Percentiles rank a stretch among this genome's conserved stretches.
Evolutionary conservation across 257 asterid species (phyloP).

Genomic region (Cruciata laevipes): DNA sequence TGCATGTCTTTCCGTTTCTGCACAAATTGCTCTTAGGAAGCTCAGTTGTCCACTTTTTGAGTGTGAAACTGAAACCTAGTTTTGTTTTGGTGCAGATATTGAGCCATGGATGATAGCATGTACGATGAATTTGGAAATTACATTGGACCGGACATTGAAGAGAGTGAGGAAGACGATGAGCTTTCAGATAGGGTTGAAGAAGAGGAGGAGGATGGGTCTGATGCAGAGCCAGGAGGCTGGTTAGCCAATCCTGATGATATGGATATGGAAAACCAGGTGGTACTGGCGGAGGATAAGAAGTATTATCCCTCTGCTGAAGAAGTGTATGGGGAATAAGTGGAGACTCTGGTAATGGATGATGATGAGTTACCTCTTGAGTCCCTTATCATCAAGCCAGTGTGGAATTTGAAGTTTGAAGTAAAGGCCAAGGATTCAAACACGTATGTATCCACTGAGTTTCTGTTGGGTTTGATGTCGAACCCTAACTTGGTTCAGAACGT

Average conservation of each 20-base stretch:
- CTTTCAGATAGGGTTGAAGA: slow-evolving; percentile 60
- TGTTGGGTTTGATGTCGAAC: slow-evolving; percentile 91
- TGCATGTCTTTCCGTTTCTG: not conserved
- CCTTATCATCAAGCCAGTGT: slow-evolving; percentile 81
- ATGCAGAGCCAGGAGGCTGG: slow-evolving; percentile 87
- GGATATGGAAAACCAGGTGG: slow-evolving; percentile 90
- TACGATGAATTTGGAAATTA: slow-evolving; percentile 97
- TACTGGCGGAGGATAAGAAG: slow-evolving; percentile 90
- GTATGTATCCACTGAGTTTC: slow-evolving; percentile 82
- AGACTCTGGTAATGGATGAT: slow-evolving; percentile 94
- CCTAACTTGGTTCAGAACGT: slow-evolving; percentile 77
- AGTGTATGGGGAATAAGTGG: slow-evolving; percentile 96
- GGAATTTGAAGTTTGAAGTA: slow-evolving; percentile 84
- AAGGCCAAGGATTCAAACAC: slow-evolving; percentile 91
- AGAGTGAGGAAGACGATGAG: slow-evolving; percentile 87
- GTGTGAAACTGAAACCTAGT: slow-evolving; percentile 2
- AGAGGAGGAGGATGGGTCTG: slow-evolving; percentile 56
- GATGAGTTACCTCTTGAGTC: slow-evolving; percentile 86
- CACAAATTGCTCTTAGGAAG: not conserved
- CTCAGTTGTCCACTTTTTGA: slow-evolving; percentile 1
- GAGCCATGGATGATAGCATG: slow-evolving; percentile 80
- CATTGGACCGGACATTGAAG: slow-evolving; percentile 94
- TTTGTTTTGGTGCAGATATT: not conserved
- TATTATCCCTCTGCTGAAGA: slow-evolving; percentile 98
- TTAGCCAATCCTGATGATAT: slow-evolving; percentile 57